Percentiles rank a stretch among this genome's conserved stretches.
phyloP scores from a whole-genome alignment of 2,329 filamentous ascomycete genomes.

The Epichloe brachyelytri region DNA sequence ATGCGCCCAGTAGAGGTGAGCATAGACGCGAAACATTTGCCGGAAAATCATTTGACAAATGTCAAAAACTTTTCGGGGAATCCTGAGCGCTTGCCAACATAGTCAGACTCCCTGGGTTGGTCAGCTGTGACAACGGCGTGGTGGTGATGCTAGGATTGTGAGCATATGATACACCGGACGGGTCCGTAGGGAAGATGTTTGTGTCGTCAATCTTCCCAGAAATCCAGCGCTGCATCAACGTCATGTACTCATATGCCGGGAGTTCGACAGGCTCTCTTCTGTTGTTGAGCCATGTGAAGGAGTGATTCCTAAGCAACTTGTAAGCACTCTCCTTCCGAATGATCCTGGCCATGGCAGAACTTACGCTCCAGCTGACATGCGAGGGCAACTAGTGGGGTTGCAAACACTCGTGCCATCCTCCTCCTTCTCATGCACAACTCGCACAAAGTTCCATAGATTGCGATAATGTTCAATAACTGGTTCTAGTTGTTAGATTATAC shows the following conservation, averaged over 20 bases:
- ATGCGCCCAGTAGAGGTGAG: slow-evolving; percentile 95
- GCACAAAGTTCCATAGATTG: slow-evolving; percentile 77
- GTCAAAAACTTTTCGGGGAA: slow-evolving; percentile 83
- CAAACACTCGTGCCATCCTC: slow-evolving; percentile 67
- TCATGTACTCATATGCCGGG: slow-evolving; percentile 86
- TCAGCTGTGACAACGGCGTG: slow-evolving; percentile 49
- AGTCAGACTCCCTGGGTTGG: slow-evolving; percentile 52
- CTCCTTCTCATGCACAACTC: slow-evolving; percentile 77
- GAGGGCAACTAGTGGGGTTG: slow-evolving; percentile 71
- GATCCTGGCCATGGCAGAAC: slow-evolving; percentile 24
- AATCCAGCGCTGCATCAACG: slow-evolving; percentile 94
- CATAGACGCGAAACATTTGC: slow-evolving; percentile 97
- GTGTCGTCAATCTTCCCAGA: slow-evolving; percentile 88
- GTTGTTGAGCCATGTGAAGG: slow-evolving; percentile 91
- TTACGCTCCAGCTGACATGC: slow-evolving; percentile 89
- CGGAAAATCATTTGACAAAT: slow-evolving; percentile 92
- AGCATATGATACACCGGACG: slow-evolving; percentile 53
- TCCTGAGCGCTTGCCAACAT: slow-evolving; percentile 83
- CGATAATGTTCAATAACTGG: slow-evolving; percentile 86
- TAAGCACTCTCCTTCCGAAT: not conserved
- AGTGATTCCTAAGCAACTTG: slow-evolving; percentile 52
- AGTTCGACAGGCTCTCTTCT: slow-evolving; percentile 82
- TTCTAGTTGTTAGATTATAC: slow-evolving; percentile 2
- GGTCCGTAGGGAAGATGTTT: slow-evolving; percentile 80
- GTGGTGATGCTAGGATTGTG: slow-evolving; percentile 46